Evolutionary conservation across 371 early-diverging fungal genomes (phyloP), one percentile per base, ranked within the genome.

Genomic region (Mucor racemosus): DNA sequence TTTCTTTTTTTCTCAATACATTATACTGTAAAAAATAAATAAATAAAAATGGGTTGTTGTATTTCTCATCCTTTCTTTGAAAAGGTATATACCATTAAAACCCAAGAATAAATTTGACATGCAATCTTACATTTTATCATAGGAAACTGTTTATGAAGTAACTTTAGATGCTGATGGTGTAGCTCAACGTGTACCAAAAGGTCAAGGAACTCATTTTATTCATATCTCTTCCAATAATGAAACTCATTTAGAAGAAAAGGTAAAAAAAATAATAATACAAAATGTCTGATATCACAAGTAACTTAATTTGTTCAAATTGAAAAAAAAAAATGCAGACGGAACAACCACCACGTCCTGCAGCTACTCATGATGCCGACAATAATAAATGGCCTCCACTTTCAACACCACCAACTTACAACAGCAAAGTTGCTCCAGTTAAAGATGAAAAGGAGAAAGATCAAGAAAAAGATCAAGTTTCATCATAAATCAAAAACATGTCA

Each of bases 71-170:
- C 70, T 33, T 64, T 60, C 36, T 63, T 73, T 64, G 69, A 71
- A 67, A 76, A 76, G 67, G 76, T 74, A 72, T 13, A 57, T 4
- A 38, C 11, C 5, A 19, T 19, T 9, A 0, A 15, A 7, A 35
- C 8, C 15, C 7, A 5, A 10, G 8, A 4, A 26, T 17, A 7
- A 17, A 46, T 26, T 53, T 31, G 31, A 53, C 31, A 53, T 63
- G 21, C 26, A 4, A 31, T 13, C 11, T 26, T 7, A 53, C 21
- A 53, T 53, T 19, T 35, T 19, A 65, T 21, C 15, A 21, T 69
- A 81, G 82, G 71, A 76, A 44, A 73, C 74, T 19, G 74, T 82
- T 21, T 78, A 82, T 59, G 82, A 82, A 73, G 82, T 82, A 31
- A 69, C 62, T 19, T 62, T 82, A 41, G 82, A 82, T 71, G 63